Evolutionary conservation across 345 rosid genomes (phyloP).

Genomic region (Gossypium mustelinum): DNA sequence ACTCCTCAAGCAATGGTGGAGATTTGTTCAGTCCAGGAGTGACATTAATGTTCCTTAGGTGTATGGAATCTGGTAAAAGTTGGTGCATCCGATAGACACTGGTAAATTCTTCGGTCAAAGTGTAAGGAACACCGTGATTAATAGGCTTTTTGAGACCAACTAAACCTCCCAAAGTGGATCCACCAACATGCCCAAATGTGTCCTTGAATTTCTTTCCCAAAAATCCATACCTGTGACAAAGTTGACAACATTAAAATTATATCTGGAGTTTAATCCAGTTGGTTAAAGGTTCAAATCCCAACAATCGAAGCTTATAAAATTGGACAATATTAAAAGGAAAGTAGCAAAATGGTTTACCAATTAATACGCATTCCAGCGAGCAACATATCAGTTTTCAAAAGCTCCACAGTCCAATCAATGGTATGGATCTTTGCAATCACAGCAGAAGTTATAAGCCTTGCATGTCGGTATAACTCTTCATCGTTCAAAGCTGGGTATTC

Average conservation of each 20-base stretch:
- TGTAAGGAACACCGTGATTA: slow-evolving; percentile 53
- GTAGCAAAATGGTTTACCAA: slow-evolving; percentile 25
- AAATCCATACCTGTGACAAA: slow-evolving; percentile 41
- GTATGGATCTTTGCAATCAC: slow-evolving; percentile 67
- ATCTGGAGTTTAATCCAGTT: not conserved
- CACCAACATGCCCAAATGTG: slow-evolving; percentile 47
- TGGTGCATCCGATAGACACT: slow-evolving; percentile 60
- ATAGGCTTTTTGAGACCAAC: slow-evolving; percentile 44
- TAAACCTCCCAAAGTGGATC: slow-evolving; percentile 35
- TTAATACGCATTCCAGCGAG: slow-evolving; percentile 54
- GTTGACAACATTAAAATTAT: not conserved
- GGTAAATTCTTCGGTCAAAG: slow-evolving; percentile 57
- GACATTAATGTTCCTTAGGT: slow-evolving; percentile 31
- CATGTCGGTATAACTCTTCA: slow-evolving; percentile 44
- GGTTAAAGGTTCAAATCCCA: not conserved
- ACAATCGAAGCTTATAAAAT: too few species aligned
- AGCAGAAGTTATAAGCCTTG: slow-evolving; percentile 53
- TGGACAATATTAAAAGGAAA: too few species aligned
- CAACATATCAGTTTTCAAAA: slow-evolving; percentile 51
- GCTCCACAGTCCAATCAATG: slow-evolving; percentile 63
- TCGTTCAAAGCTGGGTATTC: slow-evolving; percentile 36
- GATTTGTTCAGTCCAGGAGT: slow-evolving; percentile 34
- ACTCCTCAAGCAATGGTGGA: slow-evolving; percentile 31
- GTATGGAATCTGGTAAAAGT: slow-evolving; percentile 41
- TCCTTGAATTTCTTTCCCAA: slow-evolving; percentile 59